A percentile compares a stretch with the other conserved stretches of the same genome.
phyloP scores from a whole-genome alignment of 139 green algal species.

The Chlamydomonas sphaeroides region DNA sequence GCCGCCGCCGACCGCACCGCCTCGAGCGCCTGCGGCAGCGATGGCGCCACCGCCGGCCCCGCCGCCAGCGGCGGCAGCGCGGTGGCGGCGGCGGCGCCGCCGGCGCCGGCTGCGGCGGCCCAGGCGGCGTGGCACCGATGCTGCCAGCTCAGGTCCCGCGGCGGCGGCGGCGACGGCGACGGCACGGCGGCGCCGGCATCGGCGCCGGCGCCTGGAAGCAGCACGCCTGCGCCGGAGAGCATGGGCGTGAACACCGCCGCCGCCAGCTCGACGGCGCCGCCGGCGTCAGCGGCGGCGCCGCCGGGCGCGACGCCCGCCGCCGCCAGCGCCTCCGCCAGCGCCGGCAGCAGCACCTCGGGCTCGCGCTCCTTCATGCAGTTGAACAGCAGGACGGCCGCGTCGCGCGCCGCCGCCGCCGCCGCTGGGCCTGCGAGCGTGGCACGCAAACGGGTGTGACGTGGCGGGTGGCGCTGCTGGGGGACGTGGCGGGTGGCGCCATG shows the following conservation, averaged over 20 bases:
- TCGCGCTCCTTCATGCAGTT: conserved; percentile 94
- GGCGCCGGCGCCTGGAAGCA: conserved; percentile 63
- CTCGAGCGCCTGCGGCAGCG: neutral
- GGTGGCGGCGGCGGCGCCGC: too few relatives aligned
- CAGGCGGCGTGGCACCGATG: conserved; percentile 21
- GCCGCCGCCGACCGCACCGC: neutral
- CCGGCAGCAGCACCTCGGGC: conserved; percentile 77
- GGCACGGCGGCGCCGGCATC: too few relatives aligned
- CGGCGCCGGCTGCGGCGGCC: neutral
- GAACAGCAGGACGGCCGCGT: conserved; percentile 89
- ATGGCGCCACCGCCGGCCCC: neutral
- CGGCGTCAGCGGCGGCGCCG: too few relatives aligned
- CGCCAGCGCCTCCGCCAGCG: conserved; percentile 53
- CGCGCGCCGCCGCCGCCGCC: too few relatives aligned
- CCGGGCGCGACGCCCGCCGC: neutral
- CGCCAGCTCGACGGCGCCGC: neutral
- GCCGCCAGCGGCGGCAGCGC: neutral
- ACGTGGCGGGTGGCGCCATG: too few relatives aligned
- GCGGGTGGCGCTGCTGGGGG: too few relatives aligned
- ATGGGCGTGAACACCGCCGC: conserved; percentile 45
- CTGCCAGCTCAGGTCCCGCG: conserved; percentile 46
- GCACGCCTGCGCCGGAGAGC: conserved; percentile 50
- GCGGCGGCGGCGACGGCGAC: too few relatives aligned
- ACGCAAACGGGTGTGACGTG: too few relatives aligned
- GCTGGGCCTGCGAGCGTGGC: too few relatives aligned